Conservation (phyloP, 176 grass and related monocot species). For the Bromus sterilis region DNA sequence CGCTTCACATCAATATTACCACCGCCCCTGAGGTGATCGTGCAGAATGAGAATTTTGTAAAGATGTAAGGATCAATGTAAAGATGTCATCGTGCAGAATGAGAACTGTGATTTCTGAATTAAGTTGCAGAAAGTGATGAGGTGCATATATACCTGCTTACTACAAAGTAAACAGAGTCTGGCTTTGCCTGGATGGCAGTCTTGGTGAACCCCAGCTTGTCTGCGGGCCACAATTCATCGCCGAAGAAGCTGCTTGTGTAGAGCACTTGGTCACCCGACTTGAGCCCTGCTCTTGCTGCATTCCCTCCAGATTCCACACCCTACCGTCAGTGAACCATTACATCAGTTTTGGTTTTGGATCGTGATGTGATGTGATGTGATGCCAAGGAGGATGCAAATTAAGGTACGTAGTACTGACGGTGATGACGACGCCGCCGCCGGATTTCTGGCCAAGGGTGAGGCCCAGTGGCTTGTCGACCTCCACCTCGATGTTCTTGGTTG, state of each 20-base stretch:
- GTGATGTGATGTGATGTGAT: too few species aligned
- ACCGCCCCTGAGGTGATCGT: constrained; percentile 35
- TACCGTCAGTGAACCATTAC: too few species aligned
- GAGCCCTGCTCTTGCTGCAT: constrained; percentile 77
- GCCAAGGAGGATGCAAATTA: too few species aligned
- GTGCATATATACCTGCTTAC: constrained; percentile 71
- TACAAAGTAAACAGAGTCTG: constrained; percentile 94
- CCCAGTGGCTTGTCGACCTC: constrained; percentile 97
- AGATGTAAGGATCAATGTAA: not conserved
- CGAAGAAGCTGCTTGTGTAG: constrained; percentile 96
- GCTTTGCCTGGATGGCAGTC: constrained; percentile 94
- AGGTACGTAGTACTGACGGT: constrained; percentile 59
- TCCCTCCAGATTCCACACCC: constrained; percentile 83
- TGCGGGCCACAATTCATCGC: constrained; percentile 94
- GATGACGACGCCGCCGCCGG: constrained; percentile 74
- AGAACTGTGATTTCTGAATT: not conserved
- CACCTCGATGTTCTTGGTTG: constrained; percentile 82
- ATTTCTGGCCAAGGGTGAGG: constrained; percentile 78
- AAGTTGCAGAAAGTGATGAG: not conserved
- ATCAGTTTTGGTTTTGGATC: too few species aligned
- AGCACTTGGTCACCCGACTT: constrained; percentile 77
- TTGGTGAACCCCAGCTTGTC: constrained; percentile 98
- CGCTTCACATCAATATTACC: constrained; percentile 80
- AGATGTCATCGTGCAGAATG: constrained; percentile 1
- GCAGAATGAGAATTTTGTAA: not conserved